Base-by-base conservation (phyloP, 2,329 filamentous ascomycete genomes). In the Sporothrix schenckii region DNA sequence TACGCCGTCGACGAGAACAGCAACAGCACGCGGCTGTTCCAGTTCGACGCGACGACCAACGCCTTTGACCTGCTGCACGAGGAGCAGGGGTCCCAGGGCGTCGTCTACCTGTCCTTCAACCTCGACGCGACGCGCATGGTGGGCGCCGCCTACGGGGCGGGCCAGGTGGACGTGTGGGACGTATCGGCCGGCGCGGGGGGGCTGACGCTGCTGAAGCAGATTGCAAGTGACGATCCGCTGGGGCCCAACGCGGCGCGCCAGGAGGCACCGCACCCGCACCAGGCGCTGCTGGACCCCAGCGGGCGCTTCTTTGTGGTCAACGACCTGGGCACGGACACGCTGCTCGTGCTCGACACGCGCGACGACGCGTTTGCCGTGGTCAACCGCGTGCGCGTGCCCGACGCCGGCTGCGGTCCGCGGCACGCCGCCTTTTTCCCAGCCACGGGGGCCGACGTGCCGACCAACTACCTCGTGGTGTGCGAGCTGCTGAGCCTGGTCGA, bases 1-100 rank as follows among this genome's bases (percentile, higher is more conserved):
- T 86, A 84, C 71, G 81, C 82, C 58, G 81, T 83, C 24, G 80
- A 86, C 72, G 85, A 87, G 79, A 81, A 80, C 73, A 77, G 79
- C 73, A 76, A 77, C 66, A 74, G 76, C 58, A 76, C 82, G n/a
- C 79, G 80, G 71, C 75, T 81, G 19, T 83, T 83, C 74, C 24
- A 76, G 75, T 77, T 83, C 44, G 78, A 83, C 72, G 72, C 76
- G 4, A 72, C 73, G 49, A 74, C 74, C 53, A 77, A 78, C 72
- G 75, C 75, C 50, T 75, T 82, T 19, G 71, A 74, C 39, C 74
- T 75, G 13, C 74, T 77, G 50, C 74, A 78, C 2, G 73, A 77
- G 21, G 75, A 73, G 67, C 78, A 75, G 5, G 82, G 80, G 52
- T 82, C 81, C 53, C 53, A 72, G 0, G 84, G 84, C 58, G 80